Evolutionary conservation across 495 filamentous ascomycete genomes (phyloP), one percentile per base, ranked within the genome.

Genomic region (Aspergillus avenaceus): DNA sequence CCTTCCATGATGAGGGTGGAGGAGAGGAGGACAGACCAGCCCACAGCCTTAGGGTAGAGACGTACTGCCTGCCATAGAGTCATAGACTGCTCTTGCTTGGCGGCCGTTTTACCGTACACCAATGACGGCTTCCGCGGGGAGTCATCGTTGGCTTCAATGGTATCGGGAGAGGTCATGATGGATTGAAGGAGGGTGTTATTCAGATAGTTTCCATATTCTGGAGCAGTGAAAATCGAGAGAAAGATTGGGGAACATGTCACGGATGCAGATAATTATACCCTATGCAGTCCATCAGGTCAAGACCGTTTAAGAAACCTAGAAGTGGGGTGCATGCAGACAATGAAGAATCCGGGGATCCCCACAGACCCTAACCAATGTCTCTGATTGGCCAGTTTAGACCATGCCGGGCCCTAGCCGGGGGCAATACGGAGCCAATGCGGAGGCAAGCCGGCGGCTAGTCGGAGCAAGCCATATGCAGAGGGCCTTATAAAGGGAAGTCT

Each of bases 1-100:
- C 75, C 76, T 55, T 78, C 74, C 76, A 79, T 79, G 51, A 75
- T 64, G 18, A 79, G 60, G 7, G 65, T 61, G 2, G 69, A 61
- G 0, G 73, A 76, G 23, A 78, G 53, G 0, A 75, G 53, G 21
- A 77, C 52, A 8, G 68, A 73, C 73, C 73, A 79, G 5, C 49
- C 63, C 5, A 77, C 66, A 8, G 76, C 75, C 48, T 77, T 72
- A 2, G 71, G 73, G 49, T 76, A 78, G 28, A 70, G 57, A 24
- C 58, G 62, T 21, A 77, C 18, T n/a, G 53, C 60, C 37, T 60
- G 47, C 47, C 47, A 53, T 14, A 64, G 46, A n/a, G 56, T 58
- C 62, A 64, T 64, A 21, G 48, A 44, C 16, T 64, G 55, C 31
- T 64, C 62, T 2, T 57, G 55, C 36, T 45, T 36, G 8, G 59